phyloP scores from a whole-genome alignment of 371 early-diverging fungal species.

The Vittaforma corneae region DNA sequence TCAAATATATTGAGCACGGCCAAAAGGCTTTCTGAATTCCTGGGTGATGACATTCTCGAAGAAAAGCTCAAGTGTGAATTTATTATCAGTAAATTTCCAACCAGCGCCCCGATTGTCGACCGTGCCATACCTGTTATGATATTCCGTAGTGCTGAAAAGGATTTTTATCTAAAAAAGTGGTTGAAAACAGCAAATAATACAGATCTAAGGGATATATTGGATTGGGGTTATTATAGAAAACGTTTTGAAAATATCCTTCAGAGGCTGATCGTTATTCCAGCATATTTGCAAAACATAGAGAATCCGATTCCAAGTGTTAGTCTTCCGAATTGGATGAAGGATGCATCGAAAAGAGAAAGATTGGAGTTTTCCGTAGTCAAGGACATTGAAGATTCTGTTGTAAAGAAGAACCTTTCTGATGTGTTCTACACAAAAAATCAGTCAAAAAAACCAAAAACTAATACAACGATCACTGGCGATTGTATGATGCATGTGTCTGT shows the following conservation, averaged over 20 bases:
- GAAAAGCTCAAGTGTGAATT: conserved; percentile 90
- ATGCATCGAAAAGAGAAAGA: not conserved
- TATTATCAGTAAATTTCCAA: conserved; percentile 76
- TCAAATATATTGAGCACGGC: conserved; percentile 89
- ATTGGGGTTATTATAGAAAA: conserved; percentile 95
- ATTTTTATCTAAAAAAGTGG: conserved; percentile 83
- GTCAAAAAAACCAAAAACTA: conserved; percentile 4
- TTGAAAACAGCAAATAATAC: conserved; percentile 62
- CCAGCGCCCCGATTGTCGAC: conserved; percentile 76
- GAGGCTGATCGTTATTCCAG: conserved; percentile 93
- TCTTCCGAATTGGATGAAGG: conserved; percentile 75
- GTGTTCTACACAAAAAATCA: conserved; percentile 8
- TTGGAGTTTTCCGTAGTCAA: not conserved
- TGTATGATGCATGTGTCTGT: too few species aligned
- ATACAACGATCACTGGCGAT: too few species aligned
- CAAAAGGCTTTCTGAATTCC: conserved; percentile 81
- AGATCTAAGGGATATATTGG: conserved; percentile 77
- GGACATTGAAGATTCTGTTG: conserved; percentile 31
- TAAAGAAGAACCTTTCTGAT: not conserved
- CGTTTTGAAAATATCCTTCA: conserved; percentile 85
- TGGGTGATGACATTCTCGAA: conserved; percentile 83
- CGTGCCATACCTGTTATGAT: conserved; percentile 89
- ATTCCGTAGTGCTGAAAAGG: conserved; percentile 71
- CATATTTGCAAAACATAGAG: conserved; percentile 79
- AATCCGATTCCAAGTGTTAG: conserved; percentile 77